Percentiles rank a stretch among this genome's conserved stretches.
Evolutionary conservation across 495 filamentous ascomycete genomes (phyloP).

Genomic region (Penicillium argentinense): DNA sequence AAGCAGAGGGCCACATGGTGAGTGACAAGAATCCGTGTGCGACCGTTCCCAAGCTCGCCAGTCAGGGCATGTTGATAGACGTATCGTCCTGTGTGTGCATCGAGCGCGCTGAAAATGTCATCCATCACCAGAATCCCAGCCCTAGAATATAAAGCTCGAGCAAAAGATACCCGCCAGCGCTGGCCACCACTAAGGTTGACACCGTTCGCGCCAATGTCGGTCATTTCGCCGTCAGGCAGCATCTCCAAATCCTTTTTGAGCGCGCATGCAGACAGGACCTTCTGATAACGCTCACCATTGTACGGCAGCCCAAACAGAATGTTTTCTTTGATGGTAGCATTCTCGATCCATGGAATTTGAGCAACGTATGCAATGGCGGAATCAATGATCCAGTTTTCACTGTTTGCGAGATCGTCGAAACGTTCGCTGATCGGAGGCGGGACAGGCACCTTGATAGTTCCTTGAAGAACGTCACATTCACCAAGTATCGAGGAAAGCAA

Average conservation of each 20-base stretch:
- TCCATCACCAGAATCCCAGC: constrained; percentile 79
- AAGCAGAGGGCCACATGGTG: constrained; percentile 77
- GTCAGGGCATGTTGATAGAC: constrained; percentile 74
- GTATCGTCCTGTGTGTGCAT: constrained; percentile 73
- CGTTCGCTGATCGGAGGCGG: constrained; percentile 23
- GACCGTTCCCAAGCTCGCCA: constrained; percentile 63
- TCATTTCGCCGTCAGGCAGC: constrained; percentile 70
- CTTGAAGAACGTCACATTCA: constrained; percentile 53
- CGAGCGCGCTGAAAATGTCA: constrained; percentile 75
- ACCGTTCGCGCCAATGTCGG: constrained; percentile 79
- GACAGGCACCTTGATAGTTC: constrained; percentile 48
- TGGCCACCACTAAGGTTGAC: constrained; percentile 85
- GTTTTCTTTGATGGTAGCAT: constrained; percentile 72
- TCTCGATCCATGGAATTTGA: constrained; percentile 86
- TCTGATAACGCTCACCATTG: constrained; percentile 60
- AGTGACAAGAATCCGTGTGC: constrained; percentile 79
- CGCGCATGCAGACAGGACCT: constrained; percentile 68
- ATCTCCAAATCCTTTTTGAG: constrained; percentile 72
- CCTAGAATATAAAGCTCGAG: constrained; percentile 75
- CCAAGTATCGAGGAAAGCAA: constrained; percentile 62
- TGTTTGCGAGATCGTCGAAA: constrained; percentile 21
- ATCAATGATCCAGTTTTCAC: constrained; percentile 47
- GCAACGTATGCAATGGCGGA: constrained; percentile 72
- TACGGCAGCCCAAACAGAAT: constrained; percentile 72
- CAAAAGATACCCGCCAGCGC: constrained; percentile 78